Base-by-base conservation (phyloP, 176 grass and related monocot genomes). In the Chrysopogon serrulatus region DNA sequence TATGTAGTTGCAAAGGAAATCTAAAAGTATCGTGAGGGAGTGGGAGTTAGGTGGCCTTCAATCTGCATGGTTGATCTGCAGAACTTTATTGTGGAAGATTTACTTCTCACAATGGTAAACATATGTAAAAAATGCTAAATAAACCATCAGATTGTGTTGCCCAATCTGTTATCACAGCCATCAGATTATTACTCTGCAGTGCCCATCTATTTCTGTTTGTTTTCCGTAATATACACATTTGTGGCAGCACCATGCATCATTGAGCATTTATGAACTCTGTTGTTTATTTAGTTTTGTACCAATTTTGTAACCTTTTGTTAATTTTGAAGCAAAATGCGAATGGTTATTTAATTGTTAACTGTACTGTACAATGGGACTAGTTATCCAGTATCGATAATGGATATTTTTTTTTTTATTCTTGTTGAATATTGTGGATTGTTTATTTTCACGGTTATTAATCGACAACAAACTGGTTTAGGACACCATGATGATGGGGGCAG, bases 401-500 rank as follows among this genome's bases (percentile, higher is more conserved):
- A 19, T 24, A 13, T 9, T 31, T 73, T 70, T 9, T 31, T 73
- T 70, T 79, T 37, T 27, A 0, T 68, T 57, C 4, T 79, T 35
- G 23, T 57, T 66, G 8, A 75, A 82, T 27, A 9, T 43, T 70
- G 24, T 48, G 37, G 0, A 48, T 42, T 86, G 39, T 70, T 51
- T 79, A 24, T 9, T 79, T 36, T 89, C 16, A 69, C 49, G 4
- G 32, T n/a, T 31, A 16, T 54, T 72, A 10, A 69, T 17, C 3
- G 43, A 73, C 32, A 65, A 71, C 23, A 11, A 86, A 78, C 54
- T 65, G 19, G 63, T 88, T 37, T 85, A 92, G 93, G 87, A 95
- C 62, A 90, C 93, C 40, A 95, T 95, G 93, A 92, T 95, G 93
- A 88, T 95, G 87, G 90, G 93, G 63, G 90, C 93, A 92, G 93